A percentile compares a stretch with the other conserved stretches of the same genome.
These are phyloP conservation scores for Phytophthora kernoviae DNA, from an alignment of 352 stramenopile species.

Conservation along the genomic window DNA sequence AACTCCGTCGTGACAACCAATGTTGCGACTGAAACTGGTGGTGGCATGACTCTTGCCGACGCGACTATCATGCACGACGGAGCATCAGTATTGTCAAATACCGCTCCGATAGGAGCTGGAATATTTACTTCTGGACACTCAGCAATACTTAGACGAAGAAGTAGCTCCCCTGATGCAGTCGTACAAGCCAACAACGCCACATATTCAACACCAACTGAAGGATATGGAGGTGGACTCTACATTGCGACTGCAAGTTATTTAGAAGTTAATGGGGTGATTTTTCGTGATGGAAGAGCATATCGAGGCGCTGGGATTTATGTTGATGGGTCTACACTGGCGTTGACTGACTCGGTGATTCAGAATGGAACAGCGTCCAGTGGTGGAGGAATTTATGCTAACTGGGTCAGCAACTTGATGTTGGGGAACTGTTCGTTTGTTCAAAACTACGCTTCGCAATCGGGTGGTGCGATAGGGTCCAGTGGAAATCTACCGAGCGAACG, in stretches of 20 bases:
- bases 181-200: constrained; percentile 22
- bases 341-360: constrained; percentile 22
- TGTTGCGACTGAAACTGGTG: constrained; percentile 12
- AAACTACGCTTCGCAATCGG: constrained; percentile 35
- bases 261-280: constrained; percentile 13
- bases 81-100: constrained; percentile 29
- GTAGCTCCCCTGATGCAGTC: constrained; percentile 9
- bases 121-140: constrained; percentile 21
- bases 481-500: constrained; percentile 2
- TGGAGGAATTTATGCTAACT: constrained; percentile 34
- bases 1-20: constrained; percentile 16
- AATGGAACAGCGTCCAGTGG: constrained; percentile 24
- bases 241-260: constrained; percentile 18
- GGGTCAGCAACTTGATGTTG: constrained; percentile 21
- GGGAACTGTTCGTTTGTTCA: constrained; percentile 24
- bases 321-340: constrained; percentile 14
- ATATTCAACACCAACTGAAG: background rate
- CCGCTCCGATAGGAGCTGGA: constrained; percentile 30
- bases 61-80: constrained; percentile 29
- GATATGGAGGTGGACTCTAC: constrained; percentile 34
- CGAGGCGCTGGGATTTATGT: constrained; percentile 37
- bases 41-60: constrained; percentile 22
- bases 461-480: constrained; percentile 30
- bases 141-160: constrained; percentile 3
- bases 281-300: constrained; percentile 19